Base-by-base conservation (phyloP, 2,329 filamentous ascomycete species). In the Dactylonectria estremocensis region DNA sequence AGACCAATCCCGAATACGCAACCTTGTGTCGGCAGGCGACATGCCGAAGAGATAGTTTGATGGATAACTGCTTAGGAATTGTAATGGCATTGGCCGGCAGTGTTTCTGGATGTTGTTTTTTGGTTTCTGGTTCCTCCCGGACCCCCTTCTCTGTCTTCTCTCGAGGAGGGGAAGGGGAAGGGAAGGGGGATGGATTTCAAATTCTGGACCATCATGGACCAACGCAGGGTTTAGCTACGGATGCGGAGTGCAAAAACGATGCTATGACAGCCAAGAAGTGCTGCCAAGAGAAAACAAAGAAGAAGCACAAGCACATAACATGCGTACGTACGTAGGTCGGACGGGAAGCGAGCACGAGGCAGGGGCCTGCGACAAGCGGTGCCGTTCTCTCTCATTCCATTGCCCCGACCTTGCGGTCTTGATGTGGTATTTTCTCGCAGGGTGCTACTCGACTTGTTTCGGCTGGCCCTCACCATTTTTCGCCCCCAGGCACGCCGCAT, bases 391-490 rank as follows among this genome's bases (percentile, higher is more conserved):
- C 33, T 11, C n/a, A 33, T 53, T 20, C 50, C 50, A 14, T 18
- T 20, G 31, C 11, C 49, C 11, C 18, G 49, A 16, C 49, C 28
- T 33, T 9, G 24, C 49, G n/a, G 31, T 53, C 28, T 10, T 14
- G 37, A 61, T 49, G 58, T 61, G 22, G 49, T 28, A 61, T 61
- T 24, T 11, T 22, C 43, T 56, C 33, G 50, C 31, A n/a, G n/a
- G 24, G 50, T 61, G 63, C 52, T 61, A 66, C 63, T 57, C 52
- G 57, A 18, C 45, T 16, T 61, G 63, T 66, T 66, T 66, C 63
- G 63, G 37, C 63, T 35, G 46, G 50, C 60, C 60, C 63, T 60
- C 63, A 66, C 63, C 63, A 66, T 56, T 22, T 61, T n/a, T 31
- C n/a, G 18, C 24, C 24, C 14, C 14, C 62, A 52, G 55, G 55